Percentiles rank a stretch among this genome's conserved stretches.
Evolutionary conservation across 2,329 filamentous ascomycete species (phyloP).

Genomic region (Sphaerulina vaccinii): DNA sequence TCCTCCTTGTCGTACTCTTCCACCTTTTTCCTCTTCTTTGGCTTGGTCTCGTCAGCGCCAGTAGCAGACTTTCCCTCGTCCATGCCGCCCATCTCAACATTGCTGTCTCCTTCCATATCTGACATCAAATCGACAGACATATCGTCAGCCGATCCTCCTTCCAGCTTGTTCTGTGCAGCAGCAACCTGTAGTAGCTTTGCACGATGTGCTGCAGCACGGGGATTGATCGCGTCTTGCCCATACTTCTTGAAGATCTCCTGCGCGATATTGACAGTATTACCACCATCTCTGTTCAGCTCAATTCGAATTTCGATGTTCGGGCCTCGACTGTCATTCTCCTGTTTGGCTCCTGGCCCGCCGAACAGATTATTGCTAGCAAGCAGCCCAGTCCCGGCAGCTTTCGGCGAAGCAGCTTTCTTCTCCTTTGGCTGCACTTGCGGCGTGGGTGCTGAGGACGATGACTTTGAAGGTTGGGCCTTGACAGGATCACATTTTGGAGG

Average conservation of each 20-base stretch:
- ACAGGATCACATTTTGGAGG: constrained; percentile 19
- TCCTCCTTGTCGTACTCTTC: constrained; percentile 68
- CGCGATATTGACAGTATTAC: constrained; percentile 94
- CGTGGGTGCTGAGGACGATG: constrained; percentile 31
- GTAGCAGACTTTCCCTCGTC: constrained; percentile 63
- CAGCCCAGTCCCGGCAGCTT: constrained; percentile 61
- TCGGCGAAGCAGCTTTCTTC: constrained; percentile 23
- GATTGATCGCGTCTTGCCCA: constrained; percentile 90
- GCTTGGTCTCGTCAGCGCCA: constrained; percentile 67
- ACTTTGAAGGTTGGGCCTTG: constrained; percentile 29
- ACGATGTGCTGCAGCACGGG: constrained; percentile 81
- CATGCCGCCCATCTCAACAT: constrained; percentile 79
- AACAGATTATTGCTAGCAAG: constrained; percentile 62
- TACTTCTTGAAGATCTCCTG: constrained; percentile 90
- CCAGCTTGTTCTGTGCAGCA: constrained; percentile 80
- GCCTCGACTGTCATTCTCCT: constrained; percentile 46
- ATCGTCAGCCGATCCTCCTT: constrained; percentile 73
- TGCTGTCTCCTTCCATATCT: constrained; percentile 69
- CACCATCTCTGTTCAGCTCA: constrained; percentile 74
- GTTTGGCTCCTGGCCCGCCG: constrained; percentile 51
- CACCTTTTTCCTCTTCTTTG: constrained; percentile 70
- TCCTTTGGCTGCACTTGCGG: constrained; percentile 41
- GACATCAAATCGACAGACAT: constrained; percentile 73
- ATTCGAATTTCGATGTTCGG: constrained; percentile 84
- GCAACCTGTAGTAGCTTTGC: constrained; percentile 85